These are phyloP conservation scores for Marasmius fiardii DNA, from an alignment of 1,284 basidiomycete species.

Conservation along the genomic window DNA sequence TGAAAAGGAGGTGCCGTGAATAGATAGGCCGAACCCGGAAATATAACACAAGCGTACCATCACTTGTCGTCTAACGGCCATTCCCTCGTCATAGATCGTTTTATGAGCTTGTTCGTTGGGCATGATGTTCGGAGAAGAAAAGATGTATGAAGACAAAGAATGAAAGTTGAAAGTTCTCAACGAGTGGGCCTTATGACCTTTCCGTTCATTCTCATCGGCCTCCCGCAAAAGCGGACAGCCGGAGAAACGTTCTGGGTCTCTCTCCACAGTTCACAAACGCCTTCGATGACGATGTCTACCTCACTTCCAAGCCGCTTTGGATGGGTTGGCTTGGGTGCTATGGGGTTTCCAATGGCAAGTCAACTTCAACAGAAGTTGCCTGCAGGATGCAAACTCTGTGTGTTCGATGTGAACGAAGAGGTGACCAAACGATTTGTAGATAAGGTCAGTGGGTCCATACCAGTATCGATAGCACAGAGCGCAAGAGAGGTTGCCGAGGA, in stretches of 20 bases:
- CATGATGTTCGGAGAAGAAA: conserved; percentile 16
- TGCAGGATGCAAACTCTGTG: conserved; percentile 20
- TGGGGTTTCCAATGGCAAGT: conserved; percentile 39
- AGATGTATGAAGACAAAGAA: not conserved
- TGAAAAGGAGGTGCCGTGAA: conserved; percentile 11
- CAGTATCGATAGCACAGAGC: conserved; percentile 20
- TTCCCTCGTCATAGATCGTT: conserved; percentile 37
- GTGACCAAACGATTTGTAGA: conserved; percentile 24
- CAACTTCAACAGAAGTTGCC: conserved; percentile 29
- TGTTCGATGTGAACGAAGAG: conserved; percentile 30
- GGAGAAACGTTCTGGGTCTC: not conserved
- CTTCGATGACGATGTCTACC: conserved; percentile 11
- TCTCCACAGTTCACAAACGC: not conserved
- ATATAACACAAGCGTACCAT: conserved; percentile 26
- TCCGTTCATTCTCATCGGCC: not conserved
- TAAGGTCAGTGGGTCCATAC: conserved; percentile 16
- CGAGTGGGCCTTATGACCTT: not conserved
- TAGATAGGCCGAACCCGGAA: not conserved
- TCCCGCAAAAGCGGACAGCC: not conserved
- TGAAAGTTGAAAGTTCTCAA: not conserved
- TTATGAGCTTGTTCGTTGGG: conserved; percentile 32
- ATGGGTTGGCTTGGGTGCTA: conserved; percentile 37
- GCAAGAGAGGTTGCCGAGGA: conserved; percentile 32
- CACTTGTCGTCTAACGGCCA: conserved; percentile 32
- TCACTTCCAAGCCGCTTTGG: conserved; percentile 25